Percentiles rank a stretch among this genome's conserved stretches.
These are phyloP conservation scores for Ulmus americana DNA, from an alignment of 331 rosid species.

Conservation along the genomic window DNA sequence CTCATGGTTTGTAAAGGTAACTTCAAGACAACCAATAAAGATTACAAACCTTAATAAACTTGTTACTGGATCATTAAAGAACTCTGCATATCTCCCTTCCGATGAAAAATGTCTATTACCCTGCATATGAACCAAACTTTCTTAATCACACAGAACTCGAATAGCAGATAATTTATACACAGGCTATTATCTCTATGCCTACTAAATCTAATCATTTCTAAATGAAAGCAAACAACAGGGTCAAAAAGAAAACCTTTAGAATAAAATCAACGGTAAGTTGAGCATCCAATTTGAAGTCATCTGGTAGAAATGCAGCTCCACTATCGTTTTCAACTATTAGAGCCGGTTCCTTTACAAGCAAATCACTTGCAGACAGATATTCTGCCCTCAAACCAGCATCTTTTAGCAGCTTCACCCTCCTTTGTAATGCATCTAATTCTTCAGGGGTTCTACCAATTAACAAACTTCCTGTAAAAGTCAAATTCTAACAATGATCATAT, in stretches of 20 bases:
- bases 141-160: background rate
- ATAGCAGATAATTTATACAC: slow-evolving; percentile 3
- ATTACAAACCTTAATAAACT: slow-evolving; percentile 54
- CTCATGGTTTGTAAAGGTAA: slow-evolving; percentile 5
- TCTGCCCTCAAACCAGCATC: slow-evolving; percentile 65
- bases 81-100: slow-evolving; percentile 69
- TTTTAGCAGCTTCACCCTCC: slow-evolving; percentile 49
- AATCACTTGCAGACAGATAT: slow-evolving; percentile 54
- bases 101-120: slow-evolving; percentile 50
- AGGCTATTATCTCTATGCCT: background rate
- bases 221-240: background rate
- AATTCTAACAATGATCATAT: background rate
- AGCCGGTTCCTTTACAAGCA: slow-evolving; percentile 61
- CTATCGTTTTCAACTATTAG: slow-evolving; percentile 44
- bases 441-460: slow-evolving; percentile 55
- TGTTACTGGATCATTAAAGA: slow-evolving; percentile 68
- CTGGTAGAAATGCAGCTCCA: slow-evolving; percentile 75
- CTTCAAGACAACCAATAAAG: slow-evolving; percentile 10
- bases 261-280: slow-evolving; percentile 43
- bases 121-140: slow-evolving; percentile 35
- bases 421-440: slow-evolving; percentile 49
- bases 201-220: background rate
- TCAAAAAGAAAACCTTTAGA: slow-evolving; percentile 46
- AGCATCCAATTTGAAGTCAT: slow-evolving; percentile 87
- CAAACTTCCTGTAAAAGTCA: slow-evolving; percentile 59